phyloP scores from a whole-genome alignment of 805 yeast genomes.

The Nakazawaea siamensis region DNA sequence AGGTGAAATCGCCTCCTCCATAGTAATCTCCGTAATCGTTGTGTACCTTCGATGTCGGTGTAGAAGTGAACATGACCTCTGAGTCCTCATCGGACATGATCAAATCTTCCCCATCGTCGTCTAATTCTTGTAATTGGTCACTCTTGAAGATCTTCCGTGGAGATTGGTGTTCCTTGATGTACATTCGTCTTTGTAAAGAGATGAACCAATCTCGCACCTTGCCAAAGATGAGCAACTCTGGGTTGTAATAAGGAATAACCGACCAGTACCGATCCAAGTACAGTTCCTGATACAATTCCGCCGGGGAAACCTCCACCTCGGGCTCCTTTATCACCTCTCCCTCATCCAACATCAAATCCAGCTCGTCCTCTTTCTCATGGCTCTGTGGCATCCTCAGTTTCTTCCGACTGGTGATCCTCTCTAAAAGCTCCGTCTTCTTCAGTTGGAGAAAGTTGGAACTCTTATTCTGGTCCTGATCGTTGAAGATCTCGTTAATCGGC shows the following conservation, averaged over 20 bases:
- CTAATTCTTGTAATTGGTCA: constrained; percentile 14
- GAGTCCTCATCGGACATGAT: constrained; percentile 5
- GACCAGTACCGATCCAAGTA: constrained; percentile 16
- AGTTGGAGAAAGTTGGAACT: constrained; percentile 7
- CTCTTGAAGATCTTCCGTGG: constrained; percentile 2
- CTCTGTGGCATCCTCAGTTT: not conserved
- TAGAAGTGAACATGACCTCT: not conserved
- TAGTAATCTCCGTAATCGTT: constrained; percentile 8
- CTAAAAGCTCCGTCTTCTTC: constrained; percentile 7
- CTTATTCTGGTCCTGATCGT: not conserved
- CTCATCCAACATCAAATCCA: constrained; percentile 10
- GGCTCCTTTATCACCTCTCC: constrained; percentile 8
- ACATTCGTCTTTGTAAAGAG: too few species aligned
- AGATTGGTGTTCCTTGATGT: constrained; percentile 1
- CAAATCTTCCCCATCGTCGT: constrained; percentile 11
- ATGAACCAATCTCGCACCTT: constrained; percentile 13
- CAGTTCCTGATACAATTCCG: constrained; percentile 16
- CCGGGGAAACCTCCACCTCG: constrained; percentile 12
- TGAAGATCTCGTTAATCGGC: constrained; percentile 12
- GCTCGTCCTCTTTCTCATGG: constrained; percentile 7
- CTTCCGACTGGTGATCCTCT: constrained; percentile 5
- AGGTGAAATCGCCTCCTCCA: constrained; percentile 2
- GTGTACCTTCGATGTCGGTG: not conserved
- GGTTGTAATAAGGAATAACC: constrained; percentile 18
- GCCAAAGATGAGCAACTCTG: constrained; percentile 13